Conservation (phyloP, 2,329 filamentous ascomycete genomes). For the Pseudocercospora fijiensis region DNA sequence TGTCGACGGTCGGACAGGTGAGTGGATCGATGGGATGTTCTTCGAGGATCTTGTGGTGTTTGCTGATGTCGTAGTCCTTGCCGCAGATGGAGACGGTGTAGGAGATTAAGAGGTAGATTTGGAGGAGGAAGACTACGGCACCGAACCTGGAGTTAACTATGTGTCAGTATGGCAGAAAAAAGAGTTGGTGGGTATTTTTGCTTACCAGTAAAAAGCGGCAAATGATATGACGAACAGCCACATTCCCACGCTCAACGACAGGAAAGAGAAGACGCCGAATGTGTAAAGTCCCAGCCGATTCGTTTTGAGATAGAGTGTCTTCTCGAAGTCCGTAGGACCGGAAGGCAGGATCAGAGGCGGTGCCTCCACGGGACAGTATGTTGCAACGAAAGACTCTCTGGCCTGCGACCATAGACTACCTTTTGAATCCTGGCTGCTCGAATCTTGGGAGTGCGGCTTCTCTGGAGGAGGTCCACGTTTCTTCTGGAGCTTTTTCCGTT, state of each 20-base stretch:
- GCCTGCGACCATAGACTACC: constrained; percentile 18
- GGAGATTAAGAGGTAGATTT: constrained; percentile 46
- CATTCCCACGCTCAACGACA: constrained; percentile 46
- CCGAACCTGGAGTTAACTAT: constrained; percentile 35
- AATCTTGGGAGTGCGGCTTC: constrained; percentile 2
- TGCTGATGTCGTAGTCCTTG: constrained; percentile 42
- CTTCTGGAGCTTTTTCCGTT: constrained; percentile 19
- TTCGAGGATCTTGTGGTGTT: constrained; percentile 38
- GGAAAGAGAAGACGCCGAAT: constrained; percentile 44
- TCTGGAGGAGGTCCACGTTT: constrained; percentile 7
- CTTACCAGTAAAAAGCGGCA: constrained; percentile 28
- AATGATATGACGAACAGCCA: constrained; percentile 45
- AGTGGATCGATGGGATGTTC: constrained; percentile 38
- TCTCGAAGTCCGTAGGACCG: constrained; percentile 44
- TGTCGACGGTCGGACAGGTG: constrained; percentile 43
- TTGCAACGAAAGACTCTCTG: constrained; percentile 20
- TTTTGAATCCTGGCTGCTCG: constrained; percentile 14
- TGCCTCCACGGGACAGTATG: constrained; percentile 22
- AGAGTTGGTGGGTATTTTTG: neutral
- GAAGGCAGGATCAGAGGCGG: constrained; percentile 38
- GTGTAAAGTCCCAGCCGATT: constrained; percentile 45
- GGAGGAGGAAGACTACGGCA: constrained; percentile 42
- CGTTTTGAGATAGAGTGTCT: constrained; percentile 43
- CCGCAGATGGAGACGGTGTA: constrained; percentile 45
- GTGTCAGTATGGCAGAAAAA: neutral